A percentile compares a stretch with the other conserved stretches of the same genome.
Evolutionary conservation across 306 rosid species (phyloP).

Genomic region (Quercus cerris): DNA sequence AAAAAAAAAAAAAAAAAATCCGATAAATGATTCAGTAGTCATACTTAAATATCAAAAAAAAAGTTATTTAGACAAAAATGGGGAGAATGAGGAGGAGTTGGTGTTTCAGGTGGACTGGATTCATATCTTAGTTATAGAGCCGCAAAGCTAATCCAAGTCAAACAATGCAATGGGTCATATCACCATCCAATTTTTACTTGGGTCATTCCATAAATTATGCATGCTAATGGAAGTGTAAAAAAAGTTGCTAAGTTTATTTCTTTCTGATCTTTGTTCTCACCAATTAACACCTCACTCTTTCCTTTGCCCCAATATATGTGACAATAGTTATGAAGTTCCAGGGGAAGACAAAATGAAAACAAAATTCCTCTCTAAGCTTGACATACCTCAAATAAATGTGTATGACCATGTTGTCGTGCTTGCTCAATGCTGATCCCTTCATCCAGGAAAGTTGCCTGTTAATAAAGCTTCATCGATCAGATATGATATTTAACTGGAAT

Average conservation of each 20-base stretch:
- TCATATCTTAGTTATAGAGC: conserved; percentile 1
- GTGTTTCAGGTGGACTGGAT: conserved; percentile 3
- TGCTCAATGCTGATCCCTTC: conserved; percentile 76
- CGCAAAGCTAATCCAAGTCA: neutral
- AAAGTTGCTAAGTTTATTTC: neutral
- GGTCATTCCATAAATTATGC: neutral
- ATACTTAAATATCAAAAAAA: neutral
- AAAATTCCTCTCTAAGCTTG: neutral
- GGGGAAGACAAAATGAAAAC: neutral
- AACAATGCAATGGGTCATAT: conserved; percentile 5
- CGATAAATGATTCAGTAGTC: conserved; percentile 6
- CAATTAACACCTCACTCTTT: neutral
- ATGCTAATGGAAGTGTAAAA: neutral
- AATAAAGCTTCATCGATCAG: conserved; percentile 18
- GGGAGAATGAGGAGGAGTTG: neutral
- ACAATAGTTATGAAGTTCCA: neutral
- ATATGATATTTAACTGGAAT: conserved; percentile 8
- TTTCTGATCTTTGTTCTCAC: neutral
- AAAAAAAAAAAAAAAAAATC: neutral
- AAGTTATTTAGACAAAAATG: neutral
- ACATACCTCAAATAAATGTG: conserved; percentile 75
- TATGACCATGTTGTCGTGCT: conserved; percentile 86
- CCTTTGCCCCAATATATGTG: neutral
- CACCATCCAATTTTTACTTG: neutral
- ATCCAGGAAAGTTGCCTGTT: conserved; percentile 90